phyloP scores from a whole-genome alignment of 2,329 filamentous ascomycete species.

The Colletotrichum incanum region DNA sequence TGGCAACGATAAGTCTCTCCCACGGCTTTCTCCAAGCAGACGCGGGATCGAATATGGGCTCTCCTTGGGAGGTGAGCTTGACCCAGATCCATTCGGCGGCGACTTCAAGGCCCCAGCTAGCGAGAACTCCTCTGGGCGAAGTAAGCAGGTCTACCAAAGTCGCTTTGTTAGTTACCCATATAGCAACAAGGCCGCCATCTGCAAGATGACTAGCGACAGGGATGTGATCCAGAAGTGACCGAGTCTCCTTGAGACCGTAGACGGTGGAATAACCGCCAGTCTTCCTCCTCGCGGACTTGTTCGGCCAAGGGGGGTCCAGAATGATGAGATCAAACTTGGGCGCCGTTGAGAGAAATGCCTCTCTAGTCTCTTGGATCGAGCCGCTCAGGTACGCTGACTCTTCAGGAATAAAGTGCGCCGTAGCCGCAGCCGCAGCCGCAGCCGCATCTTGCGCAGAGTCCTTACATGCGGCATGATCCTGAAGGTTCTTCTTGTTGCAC shows the following conservation, averaged over 20 bases:
- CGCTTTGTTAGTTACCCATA: slow-evolving; percentile 86
- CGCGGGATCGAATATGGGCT: slow-evolving; percentile 74
- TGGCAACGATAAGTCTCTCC: slow-evolving; percentile 79
- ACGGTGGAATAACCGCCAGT: slow-evolving; percentile 65
- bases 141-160: slow-evolving; percentile 70
- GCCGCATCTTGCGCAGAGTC: neutral
- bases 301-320: slow-evolving; percentile 87
- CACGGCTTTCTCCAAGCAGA: slow-evolving; percentile 81
- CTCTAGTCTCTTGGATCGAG: slow-evolving; percentile 59
- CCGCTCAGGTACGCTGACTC: slow-evolving; percentile 64
- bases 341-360: slow-evolving; percentile 58
- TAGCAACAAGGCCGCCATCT: slow-evolving; percentile 71
- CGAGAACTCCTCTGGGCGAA: slow-evolving; percentile 71
- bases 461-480: neutral
- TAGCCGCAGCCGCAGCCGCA: neutral
- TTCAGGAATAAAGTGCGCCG: slow-evolving; percentile 56
- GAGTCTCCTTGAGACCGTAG: slow-evolving; percentile 62
- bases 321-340: slow-evolving; percentile 77
- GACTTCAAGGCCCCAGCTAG: slow-evolving; percentile 76
- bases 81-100: slow-evolving; percentile 85
- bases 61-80: slow-evolving; percentile 77
- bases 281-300: slow-evolving; percentile 78
- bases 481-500: neutral
- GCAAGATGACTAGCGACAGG: slow-evolving; percentile 71
- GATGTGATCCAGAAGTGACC: slow-evolving; percentile 65